A percentile compares a stretch with the other conserved stretches of the same genome.
Conservation (phyloP, 148 eudicot species). For the Rhododendron molle region DNA sequence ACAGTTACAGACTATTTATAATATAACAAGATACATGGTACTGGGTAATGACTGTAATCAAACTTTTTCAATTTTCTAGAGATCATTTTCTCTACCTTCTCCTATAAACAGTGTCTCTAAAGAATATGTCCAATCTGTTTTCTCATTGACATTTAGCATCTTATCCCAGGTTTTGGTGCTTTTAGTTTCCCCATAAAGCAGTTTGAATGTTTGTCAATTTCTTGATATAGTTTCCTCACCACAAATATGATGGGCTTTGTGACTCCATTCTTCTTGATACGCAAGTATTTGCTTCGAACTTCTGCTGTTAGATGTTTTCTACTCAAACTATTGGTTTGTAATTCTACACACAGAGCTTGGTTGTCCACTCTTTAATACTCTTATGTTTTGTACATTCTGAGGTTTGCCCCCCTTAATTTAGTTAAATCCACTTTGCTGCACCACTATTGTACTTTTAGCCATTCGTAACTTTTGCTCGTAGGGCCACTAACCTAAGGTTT, state of each 20-base stretch:
- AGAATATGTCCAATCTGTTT: background rate
- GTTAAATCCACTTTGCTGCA: background rate
- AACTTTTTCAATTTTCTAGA: background rate
- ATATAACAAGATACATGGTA: background rate
- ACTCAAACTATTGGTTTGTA: background rate
- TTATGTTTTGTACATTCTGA: background rate
- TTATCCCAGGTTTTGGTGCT: background rate
- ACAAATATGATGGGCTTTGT: background rate
- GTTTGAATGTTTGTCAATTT: background rate
- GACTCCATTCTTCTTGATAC: background rate
- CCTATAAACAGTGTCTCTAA: background rate
- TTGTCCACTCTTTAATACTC: background rate
- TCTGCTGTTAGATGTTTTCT: background rate
- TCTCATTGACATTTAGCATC: background rate
- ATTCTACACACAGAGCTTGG: background rate
- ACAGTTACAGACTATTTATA: background rate
- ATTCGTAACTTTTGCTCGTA: background rate
- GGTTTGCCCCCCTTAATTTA: background rate
- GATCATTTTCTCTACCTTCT: background rate
- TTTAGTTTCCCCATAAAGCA: background rate
- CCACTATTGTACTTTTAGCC: background rate
- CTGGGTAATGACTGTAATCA: background rate
- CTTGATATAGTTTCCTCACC: background rate
- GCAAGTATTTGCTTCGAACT: background rate
- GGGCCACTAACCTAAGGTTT: slow-evolving; percentile 6